Evolutionary conservation across 805 yeast species (phyloP).

Genomic region (Monosporozyma solicola): DNA sequence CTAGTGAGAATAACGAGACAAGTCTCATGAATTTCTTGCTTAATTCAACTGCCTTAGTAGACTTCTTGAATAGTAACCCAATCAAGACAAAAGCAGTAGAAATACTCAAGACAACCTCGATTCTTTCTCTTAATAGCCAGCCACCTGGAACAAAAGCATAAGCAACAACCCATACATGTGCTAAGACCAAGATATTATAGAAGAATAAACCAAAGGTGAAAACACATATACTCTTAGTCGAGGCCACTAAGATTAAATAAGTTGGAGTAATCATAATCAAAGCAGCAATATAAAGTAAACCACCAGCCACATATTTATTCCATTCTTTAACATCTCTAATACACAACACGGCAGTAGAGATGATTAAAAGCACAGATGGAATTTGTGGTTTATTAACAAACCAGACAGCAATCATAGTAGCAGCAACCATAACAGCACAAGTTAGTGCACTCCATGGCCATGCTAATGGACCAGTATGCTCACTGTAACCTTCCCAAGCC

Average conservation of each 20-base stretch:
- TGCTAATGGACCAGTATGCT: slow-evolving; percentile 78
- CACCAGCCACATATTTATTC: slow-evolving; percentile 46
- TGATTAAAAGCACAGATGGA: slow-evolving; percentile 21
- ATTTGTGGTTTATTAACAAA: slow-evolving; percentile 17
- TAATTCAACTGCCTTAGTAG: background rate
- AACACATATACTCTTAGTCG: slow-evolving; percentile 45
- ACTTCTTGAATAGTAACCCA: slow-evolving; percentile 34
- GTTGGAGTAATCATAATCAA: slow-evolving; percentile 57
- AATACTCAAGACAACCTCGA: slow-evolving; percentile 57
- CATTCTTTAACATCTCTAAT: slow-evolving; percentile 18
- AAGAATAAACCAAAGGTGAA: slow-evolving; percentile 43
- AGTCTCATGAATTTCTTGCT: slow-evolving; percentile 12
- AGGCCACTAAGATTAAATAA: slow-evolving; percentile 41
- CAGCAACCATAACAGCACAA: slow-evolving; percentile 49
- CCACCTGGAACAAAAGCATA: slow-evolving; percentile 98
- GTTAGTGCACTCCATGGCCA: slow-evolving; percentile 52
- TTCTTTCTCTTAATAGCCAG: slow-evolving; percentile 74
- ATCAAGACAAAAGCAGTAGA: slow-evolving; percentile 45
- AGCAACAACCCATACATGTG: slow-evolving; percentile 95
- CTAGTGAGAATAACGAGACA: slow-evolving; percentile 12
- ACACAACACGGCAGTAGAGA: slow-evolving; percentile 24
- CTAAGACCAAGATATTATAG: slow-evolving; percentile 51
- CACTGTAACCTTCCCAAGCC: slow-evolving; percentile 95
- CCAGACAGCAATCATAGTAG: slow-evolving; percentile 32
- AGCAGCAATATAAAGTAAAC: slow-evolving; percentile 54